Evolutionary conservation across 1,284 basidiomycete genomes (phyloP), one percentile per base, ranked within the genome.

Genomic region (Farysia itapuensis): DNA sequence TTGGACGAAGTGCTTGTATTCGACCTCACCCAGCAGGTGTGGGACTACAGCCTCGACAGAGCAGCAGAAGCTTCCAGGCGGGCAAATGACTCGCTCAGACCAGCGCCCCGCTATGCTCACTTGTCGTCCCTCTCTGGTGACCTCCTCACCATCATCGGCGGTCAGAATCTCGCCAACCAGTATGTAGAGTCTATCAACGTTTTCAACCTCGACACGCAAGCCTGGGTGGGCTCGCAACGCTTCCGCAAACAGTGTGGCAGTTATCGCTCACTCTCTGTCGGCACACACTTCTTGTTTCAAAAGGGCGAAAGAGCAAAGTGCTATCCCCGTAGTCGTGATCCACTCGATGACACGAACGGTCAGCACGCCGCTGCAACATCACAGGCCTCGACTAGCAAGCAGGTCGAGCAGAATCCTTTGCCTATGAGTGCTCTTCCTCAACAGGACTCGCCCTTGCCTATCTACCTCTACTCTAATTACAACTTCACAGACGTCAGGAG

Each of bases 91-190:
- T 7, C 43, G 16, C 19, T 41, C 13, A 44, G 34, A 8, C 70
- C 70, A 0, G 51, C 57, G 13, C 48, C 68, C 18, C 49, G 70
- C 24, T 73, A 73, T 28, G 70, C 70, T 3, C 70, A 73, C 40
- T 64, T 73, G 24, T 67, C 65, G 12, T 57, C 68, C 4, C 38
- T 67, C 11, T 63, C 66, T 0, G 57, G 52, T 41, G 50, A 68
- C 46, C 48, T 38, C 3, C 82, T 97, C n/a, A 87, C 93, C 77
- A 83, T 97, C 68, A 90, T 94, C 41, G 93, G 93, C 8, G 93
- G 93, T 4, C 93, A 96, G 75, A 89, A 95, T 74, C 59, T 79
- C 6, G 74, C 77, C 39, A 82, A 82, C 53, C 75, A 79, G 47
- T 75, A 67, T 61, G 41, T 72, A 85, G 65, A 72, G 35, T 51